These are phyloP conservation scores for Oenanthe javanica DNA, from an alignment of 140 eudicot species.

Conservation along the genomic window DNA sequence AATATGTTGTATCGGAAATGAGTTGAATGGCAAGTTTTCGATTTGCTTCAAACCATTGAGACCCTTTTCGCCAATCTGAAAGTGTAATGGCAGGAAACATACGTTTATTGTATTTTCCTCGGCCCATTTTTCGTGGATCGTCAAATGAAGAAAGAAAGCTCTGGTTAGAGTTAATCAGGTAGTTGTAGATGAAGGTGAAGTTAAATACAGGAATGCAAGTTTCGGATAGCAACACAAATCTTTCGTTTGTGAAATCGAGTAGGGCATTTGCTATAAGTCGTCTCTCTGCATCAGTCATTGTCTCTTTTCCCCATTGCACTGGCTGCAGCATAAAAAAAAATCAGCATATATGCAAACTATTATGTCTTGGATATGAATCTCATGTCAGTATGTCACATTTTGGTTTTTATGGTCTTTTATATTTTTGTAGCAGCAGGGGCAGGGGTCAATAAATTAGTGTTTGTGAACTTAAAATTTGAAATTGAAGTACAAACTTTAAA, in stretches of 20 bases:
- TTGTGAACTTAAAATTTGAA: neutral
- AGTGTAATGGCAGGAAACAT: slow-evolving; percentile 9
- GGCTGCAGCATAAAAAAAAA: slow-evolving; percentile 6
- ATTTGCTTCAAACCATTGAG: slow-evolving; percentile 21
- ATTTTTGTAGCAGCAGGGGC: neutral
- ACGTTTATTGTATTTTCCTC: slow-evolving; percentile 13
- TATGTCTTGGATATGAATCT: neutral
- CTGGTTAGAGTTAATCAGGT: slow-evolving; percentile 8
- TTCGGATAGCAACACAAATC: slow-evolving; percentile 9
- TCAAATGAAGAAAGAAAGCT: slow-evolving; percentile 14
- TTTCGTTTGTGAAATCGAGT: slow-evolving; percentile 10
- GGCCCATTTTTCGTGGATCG: slow-evolving; percentile 15
- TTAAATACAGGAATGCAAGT: slow-evolving; percentile 13
- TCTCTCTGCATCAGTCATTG: slow-evolving; percentile 13
- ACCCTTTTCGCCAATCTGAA: slow-evolving; percentile 18
- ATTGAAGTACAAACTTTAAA: no score
- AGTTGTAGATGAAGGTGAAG: slow-evolving; percentile 11
- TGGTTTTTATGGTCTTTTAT: neutral
- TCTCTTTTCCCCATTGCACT: slow-evolving; percentile 10
- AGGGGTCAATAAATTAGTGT: neutral
- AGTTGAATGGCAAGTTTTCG: slow-evolving; percentile 13
- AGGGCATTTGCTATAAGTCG: slow-evolving; percentile 13
- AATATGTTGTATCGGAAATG: slow-evolving; percentile 5
- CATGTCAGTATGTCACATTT: neutral
- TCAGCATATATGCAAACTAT: neutral